Base-by-base conservation (phyloP, 2,329 filamentous ascomycete genomes). In the Fusarium aywerte region DNA sequence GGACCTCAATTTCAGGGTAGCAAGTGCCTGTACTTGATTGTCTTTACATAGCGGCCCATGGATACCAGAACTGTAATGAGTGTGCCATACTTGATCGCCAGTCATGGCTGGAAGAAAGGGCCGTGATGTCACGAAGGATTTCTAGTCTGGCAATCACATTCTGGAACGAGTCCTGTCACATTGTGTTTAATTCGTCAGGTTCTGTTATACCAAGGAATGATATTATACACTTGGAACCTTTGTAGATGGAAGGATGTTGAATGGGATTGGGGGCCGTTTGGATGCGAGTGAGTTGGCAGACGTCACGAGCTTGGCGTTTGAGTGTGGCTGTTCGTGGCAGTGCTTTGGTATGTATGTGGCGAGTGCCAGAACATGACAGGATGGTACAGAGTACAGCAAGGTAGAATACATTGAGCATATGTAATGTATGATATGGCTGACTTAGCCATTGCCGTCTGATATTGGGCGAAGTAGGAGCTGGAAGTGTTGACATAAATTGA, bases 281-380 rank as follows among this genome's bases (percentile, higher is more conserved):
- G 27, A 27, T 27, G 16, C 8, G 36, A 16, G 39, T 64, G 47
- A 25, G 35, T 52, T 33, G 58, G 45, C 43, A 32, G 12, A 52
- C 43, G 38, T 63, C 63, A 50, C 25, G 18, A 45, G 47, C 50
- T 43, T 66, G 45, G 44, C 45, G 23, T 18, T 18, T 10, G 12
- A 15, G 10, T 43, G 40, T 29, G 25, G 25, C 40, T 13, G 40
- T 11, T 8, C 9, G 36, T 40, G 54, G 33, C 45, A 43, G 58
- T 62, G 40, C 18, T 16, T 8, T 38, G 35, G 23, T 32, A 47
- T 44, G 36, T 20, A 13, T 43, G 57, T 51, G 52, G 32, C 52
- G 43, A 36, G 23, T 9, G 20, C 33, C 29, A 20, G n/a, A 9
- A 16, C 5, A 60, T 27, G 27, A 21, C 29, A 5, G 6, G 18